phyloP scores from a whole-genome alignment of 2,329 filamentous ascomycete species.

The Trichoderma koningii region DNA sequence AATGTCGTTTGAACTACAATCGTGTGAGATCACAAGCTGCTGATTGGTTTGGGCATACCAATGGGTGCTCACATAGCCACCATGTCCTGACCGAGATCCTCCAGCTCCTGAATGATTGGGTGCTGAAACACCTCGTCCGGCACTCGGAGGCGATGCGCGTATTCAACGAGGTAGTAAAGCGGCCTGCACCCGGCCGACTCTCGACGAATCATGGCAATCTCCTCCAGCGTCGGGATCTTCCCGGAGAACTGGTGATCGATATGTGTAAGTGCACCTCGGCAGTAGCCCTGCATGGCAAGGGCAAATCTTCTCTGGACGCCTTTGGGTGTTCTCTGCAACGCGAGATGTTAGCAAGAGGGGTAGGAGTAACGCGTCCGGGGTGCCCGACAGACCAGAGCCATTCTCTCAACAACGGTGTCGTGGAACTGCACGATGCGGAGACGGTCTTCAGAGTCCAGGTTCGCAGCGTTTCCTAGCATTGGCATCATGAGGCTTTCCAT shows the following conservation, averaged over 20 bases:
- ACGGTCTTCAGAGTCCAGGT: neutral
- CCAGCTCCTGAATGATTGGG: slow-evolving; percentile 30
- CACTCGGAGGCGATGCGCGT: slow-evolving; percentile 30
- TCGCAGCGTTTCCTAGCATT: slow-evolving; percentile 7
- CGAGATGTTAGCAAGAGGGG: neutral
- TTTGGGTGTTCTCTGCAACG: slow-evolving; percentile 12
- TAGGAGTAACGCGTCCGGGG: neutral
- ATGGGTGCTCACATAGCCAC: slow-evolving; percentile 31
- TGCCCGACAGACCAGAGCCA: slow-evolving; percentile 22
- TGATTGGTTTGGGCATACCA: neutral
- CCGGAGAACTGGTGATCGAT: slow-evolving; percentile 26
- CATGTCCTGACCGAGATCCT: slow-evolving; percentile 33
- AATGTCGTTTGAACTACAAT: slow-evolving; percentile 32
- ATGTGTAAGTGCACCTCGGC: slow-evolving; percentile 30
- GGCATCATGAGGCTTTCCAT: slow-evolving; percentile 32
- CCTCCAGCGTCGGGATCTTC: slow-evolving; percentile 29
- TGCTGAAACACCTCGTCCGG: slow-evolving; percentile 32
- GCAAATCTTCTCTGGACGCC: slow-evolving; percentile 31
- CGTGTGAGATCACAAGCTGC: neutral
- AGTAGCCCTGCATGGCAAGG: slow-evolving; percentile 30
- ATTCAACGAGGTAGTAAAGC: slow-evolving; percentile 33
- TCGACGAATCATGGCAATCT: slow-evolving; percentile 30
- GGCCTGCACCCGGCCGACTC: slow-evolving; percentile 31
- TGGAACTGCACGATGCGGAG: slow-evolving; percentile 30
- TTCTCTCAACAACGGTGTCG: slow-evolving; percentile 28